Percentiles rank a stretch among this genome's conserved stretches.
Evolutionary conservation across 139 green algal species (phyloP).

Genomic region (Haematococcus lacustris): DNA sequence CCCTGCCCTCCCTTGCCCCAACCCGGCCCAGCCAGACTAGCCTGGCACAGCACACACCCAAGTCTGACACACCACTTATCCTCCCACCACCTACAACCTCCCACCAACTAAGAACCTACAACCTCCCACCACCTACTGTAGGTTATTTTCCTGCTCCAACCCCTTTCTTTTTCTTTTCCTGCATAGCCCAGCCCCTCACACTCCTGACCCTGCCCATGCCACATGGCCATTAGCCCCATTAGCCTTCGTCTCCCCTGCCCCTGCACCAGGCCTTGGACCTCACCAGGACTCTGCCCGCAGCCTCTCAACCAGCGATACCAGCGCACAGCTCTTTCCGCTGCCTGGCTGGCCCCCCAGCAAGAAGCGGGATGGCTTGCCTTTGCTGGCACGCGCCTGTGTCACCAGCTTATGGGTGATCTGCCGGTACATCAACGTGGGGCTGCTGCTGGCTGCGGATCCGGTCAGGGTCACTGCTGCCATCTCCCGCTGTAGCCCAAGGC

Average conservation of each 20-base stretch:
- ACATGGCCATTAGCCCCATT: too few species aligned
- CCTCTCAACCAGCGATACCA: conserved; percentile 48
- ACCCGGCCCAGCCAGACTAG: too few species aligned
- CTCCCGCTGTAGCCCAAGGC: conserved; percentile 2
- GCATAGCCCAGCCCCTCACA: too few species aligned
- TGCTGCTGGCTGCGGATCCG: background rate
- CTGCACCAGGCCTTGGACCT: background rate
- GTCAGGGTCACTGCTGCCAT: background rate
- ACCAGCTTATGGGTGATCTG: background rate
- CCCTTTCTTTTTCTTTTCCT: too few species aligned
- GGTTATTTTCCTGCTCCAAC: too few species aligned
- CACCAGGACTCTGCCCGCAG: conserved; percentile 37
- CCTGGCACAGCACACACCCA: background rate
- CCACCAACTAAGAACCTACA: too few species aligned
- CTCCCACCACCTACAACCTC: too few species aligned
- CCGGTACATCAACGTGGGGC: background rate
- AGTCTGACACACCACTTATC: too few species aligned
- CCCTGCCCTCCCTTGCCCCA: too few species aligned
- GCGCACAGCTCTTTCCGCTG: conserved; percentile 49
- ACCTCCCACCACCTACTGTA: too few species aligned
- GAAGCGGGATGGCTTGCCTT: background rate
- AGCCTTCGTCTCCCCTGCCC: background rate
- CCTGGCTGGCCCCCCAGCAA: conserved; percentile 26
- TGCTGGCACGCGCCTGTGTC: background rate
- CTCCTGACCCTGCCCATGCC: too few species aligned